A percentile compares a stretch with the other conserved stretches of the same genome.
Evolutionary conservation across 805 yeast genomes (phyloP).

Genomic region (Wickerhamomyces bovis): DNA sequence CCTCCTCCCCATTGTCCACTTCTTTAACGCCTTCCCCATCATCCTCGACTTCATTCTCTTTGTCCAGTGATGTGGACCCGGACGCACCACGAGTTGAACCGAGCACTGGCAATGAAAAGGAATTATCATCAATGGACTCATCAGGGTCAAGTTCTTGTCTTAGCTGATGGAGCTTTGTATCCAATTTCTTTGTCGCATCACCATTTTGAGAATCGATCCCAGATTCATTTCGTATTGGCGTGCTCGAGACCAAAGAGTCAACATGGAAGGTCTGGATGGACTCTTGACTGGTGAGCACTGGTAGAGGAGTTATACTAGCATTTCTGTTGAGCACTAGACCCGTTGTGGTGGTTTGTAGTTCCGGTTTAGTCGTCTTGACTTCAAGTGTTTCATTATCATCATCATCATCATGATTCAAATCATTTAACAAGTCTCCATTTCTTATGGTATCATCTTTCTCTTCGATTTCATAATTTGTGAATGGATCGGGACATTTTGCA

Average conservation of each 20-base stretch:
- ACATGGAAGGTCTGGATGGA: slow-evolving; percentile 11
- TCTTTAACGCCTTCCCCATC: slow-evolving; percentile 6
- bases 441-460: slow-evolving; percentile 8
- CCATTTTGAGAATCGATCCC: slow-evolving; percentile 1
- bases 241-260: slow-evolving; percentile 13
- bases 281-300: slow-evolving; percentile 14
- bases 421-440: slow-evolving; percentile 1
- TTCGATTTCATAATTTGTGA: slow-evolving; percentile 24
- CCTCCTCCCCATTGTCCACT: neutral
- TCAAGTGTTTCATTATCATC: slow-evolving; percentile 3
- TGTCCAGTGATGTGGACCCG: neutral
- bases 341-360: slow-evolving; percentile 1
- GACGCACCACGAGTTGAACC: slow-evolving; percentile 15
- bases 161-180: neutral
- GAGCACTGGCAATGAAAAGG: slow-evolving; percentile 45
- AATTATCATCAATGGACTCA: slow-evolving; percentile 34
- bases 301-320: slow-evolving; percentile 4
- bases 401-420: neutral
- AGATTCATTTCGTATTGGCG: slow-evolving; percentile 12
- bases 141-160: neutral
- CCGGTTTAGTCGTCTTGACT: slow-evolving; percentile 1
- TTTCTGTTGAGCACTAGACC: slow-evolving; percentile 13
- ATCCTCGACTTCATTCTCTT: slow-evolving; percentile 3
- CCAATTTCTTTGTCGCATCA: neutral
- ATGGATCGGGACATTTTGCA: slow-evolving; percentile 61